Base-by-base conservation (phyloP, 139 green algal genomes). In the Marvania coccoides region DNA sequence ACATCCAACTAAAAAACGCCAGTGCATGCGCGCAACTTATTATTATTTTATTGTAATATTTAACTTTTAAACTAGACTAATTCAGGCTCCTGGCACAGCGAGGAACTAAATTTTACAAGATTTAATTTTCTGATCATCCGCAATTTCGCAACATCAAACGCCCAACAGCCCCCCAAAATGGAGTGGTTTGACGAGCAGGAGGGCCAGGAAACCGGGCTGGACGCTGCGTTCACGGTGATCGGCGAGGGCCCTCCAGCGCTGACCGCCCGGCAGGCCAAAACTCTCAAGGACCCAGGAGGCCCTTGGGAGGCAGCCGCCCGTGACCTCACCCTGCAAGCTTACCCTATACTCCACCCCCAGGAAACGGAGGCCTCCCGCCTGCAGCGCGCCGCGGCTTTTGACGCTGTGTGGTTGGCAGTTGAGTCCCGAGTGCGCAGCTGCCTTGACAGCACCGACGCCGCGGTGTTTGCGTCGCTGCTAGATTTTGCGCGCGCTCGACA, bases 401-500 rank as follows among this genome's bases (percentile, higher is more conserved):
- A 36, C 2, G 2, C n/a, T 2, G 70, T 64, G 48, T 75, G 63
- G 70, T 13, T 33, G 3, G 42, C 36, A 1, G 46, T 81, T 5
- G 28, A 24, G 3, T 8, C 46, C 6, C 13, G 13, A 23, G 8
- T 24, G 31, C 6, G 31, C 31, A 34, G 37, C 12, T 15, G 58
- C 34, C 10, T 54, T 4, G 42, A 48, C 12, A 33, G 12, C 30
- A 61, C 57, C 4, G 67, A 73, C 37, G 67, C 57, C 0, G 31
- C 23, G 6, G 57, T 68, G n/a, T 73, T 69, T 24, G 33, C 37
- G 2, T n/a, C 35, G 9, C 48, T 73, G 34, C 67, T 73, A 12
- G 12, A 14, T 2, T 67, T 73, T 46, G 40, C 23, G 14, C 59
- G 34, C 23, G 5, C 19, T 9, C 36, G n/a, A 38, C 67, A 73